Evolutionary conservation across 805 yeast genomes (phyloP), one percentile per base, ranked within the genome.

Genomic region (Hermanozyma aechmeae): DNA sequence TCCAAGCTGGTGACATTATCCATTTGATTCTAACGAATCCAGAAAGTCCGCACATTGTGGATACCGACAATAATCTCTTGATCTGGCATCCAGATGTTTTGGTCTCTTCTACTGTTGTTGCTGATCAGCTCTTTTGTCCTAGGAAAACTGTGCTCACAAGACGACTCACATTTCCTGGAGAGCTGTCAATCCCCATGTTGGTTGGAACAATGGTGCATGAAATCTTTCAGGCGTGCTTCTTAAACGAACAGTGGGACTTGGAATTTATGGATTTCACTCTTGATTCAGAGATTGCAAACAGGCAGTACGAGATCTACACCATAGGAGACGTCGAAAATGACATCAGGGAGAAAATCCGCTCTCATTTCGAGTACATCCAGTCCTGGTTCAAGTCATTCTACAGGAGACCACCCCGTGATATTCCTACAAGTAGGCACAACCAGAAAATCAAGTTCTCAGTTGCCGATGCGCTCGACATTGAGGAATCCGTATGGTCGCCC

Each of bases 401-500:
- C 25, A 49, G 51, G 24, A 40, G 37, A 15, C 22, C 34, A 1
- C 42, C 48, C 11, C 23, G 38, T 3, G 37, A 43, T 35, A 25
- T 57, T 11, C 56, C 55, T 9, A 48, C 55, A 2, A 50, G 43
- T 23, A 39, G 42, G 17, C 29, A 40, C 14, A 48, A 43, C n/a
- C 53, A 55, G 14, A 50, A 54, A 10, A 50, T 69, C 1, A 55
- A 56, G 8, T 60, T 76, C 24, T 61, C 78, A 0, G 74, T 81
- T 0, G 61, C 72, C 11, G 75, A 78, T 33, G 70, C 86, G 6
- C 58, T 84, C 19, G 95, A 83, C 45, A 73, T 84, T 7, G 99
- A 92, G 52, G 96, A 92, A 45, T 81, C 77, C 42, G 78, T 92
- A 10, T 77, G 94, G 85, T 84, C 96, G 0, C 95, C 96, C 0